Base-by-base conservation (phyloP, 1,284 basidiomycete species). In the Cryptococcus sp. region DNA sequence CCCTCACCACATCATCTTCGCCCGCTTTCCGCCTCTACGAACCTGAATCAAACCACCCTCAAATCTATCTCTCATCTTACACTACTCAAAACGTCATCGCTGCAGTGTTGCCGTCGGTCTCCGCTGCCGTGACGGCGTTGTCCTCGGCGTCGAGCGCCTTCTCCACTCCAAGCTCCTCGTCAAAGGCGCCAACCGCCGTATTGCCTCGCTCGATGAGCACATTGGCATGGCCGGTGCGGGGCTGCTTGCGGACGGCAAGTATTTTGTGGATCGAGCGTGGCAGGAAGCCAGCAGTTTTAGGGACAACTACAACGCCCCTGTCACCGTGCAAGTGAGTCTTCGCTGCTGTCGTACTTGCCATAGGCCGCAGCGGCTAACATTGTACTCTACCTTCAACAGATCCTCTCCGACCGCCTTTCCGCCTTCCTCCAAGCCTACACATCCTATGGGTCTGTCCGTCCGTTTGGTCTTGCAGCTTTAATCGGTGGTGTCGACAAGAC, bases 111-210 rank as follows among this genome's bases (percentile, higher is more conserved):
- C 87, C 13, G 90, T 95, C 63, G 94, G 92, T 36, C 81, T 99
- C 47, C 86, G 89, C 72, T 89, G 91, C 71, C 93, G 91, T 75
- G 93, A 96, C 71, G 96, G 96, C 37, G 81, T 98, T 56, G 85
- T 99, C 15, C 81, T 98, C 40, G 96, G 92, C 9, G 93, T 98
- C 16, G 96, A 99, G 83, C 97, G 98, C 77, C 84, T 98, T 50
- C 84, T 98, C n/a, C 91, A 95, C 76, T 96, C 92, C 42, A 98
- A 98, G 79, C 85, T 98, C 50, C 83, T 98, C 40, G 89, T 99
- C 4, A 93, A 94, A 45, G 91, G 88, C 51, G 86, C 87, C 47
- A 98, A 98, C 80, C 83, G 88, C 67, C 84, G 96, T 67, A 97
- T 98, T 77, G 89, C 92, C 71, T 91, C 88, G 16, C 81, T 98